Percentiles rank a stretch among this genome's conserved stretches.
Evolutionary conservation across 176 grass and related monocot species (phyloP).

Genomic region (Luzula sylvatica): DNA sequence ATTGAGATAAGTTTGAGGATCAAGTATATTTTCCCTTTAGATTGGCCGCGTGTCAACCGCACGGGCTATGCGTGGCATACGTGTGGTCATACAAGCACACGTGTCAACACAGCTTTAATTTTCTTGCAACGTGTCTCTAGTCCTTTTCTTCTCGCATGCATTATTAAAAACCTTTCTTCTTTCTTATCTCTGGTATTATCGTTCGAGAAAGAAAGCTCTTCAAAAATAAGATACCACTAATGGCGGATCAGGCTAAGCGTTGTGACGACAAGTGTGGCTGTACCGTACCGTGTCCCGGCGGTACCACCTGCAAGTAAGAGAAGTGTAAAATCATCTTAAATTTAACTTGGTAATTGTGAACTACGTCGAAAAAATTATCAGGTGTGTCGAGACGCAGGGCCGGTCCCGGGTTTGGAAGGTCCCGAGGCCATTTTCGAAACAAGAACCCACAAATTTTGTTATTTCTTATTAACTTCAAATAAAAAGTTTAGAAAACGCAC

Average conservation of each 20-base stretch:
- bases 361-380: neutral
- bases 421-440: no score
- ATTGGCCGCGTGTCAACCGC: no score
- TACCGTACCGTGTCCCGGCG: conserved; percentile 43
- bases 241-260: conserved; percentile 14
- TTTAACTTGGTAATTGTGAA: neutral
- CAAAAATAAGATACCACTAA: neutral
- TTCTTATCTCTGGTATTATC: neutral
- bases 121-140: neutral
- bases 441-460: no score
- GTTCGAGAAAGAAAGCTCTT: neutral
- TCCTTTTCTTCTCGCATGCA: neutral
- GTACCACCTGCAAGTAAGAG: conserved; percentile 24
- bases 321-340: neutral
- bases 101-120: neutral
- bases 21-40: no score
- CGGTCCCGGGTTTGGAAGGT: no score
- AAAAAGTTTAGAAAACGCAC: no score
- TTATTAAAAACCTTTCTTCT: neutral
- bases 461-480: no score
- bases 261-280: conserved; percentile 67
- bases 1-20: no score
- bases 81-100: no score
- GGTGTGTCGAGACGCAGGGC: neutral
- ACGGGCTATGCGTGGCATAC: no score